Conservation (phyloP, 257 asterid species). For the Rubia yunnanensis region DNA sequence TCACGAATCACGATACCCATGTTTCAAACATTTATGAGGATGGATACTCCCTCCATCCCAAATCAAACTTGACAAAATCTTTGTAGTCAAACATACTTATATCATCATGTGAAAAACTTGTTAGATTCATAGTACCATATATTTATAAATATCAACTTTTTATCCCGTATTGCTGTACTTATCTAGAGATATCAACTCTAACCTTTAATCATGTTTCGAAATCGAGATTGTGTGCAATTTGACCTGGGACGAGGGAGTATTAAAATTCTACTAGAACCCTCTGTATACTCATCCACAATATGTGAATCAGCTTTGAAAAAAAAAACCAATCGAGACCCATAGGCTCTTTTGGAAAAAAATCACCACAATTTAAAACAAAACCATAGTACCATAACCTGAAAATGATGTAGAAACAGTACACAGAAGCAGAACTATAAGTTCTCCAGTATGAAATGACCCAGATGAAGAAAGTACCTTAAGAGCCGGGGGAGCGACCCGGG, state of each 20-base stretch:
- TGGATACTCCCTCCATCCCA: too few species aligned
- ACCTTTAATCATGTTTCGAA: neutral
- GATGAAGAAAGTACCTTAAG: neutral
- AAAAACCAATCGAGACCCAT: too few species aligned
- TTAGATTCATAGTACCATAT: neutral
- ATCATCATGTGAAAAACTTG: neutral
- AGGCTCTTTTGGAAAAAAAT: neutral
- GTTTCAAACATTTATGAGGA: too few species aligned
- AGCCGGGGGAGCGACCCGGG: neutral
- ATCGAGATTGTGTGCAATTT: neutral
- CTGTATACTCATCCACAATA: neutral
- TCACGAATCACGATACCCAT: too few species aligned
- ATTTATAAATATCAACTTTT: neutral
- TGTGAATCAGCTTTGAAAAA: too few species aligned
- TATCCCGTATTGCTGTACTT: neutral
- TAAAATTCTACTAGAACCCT: too few species aligned
- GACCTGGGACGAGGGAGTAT: too few species aligned
- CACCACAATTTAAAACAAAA: neutral
- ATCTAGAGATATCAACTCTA: neutral
- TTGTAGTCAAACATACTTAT: too few species aligned
- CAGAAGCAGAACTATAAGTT: neutral
- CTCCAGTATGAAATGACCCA: neutral
- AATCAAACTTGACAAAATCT: neutral
- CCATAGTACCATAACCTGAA: neutral
- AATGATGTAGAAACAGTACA: neutral